Percentiles rank a stretch among this genome's conserved stretches.
Evolutionary conservation across 441 rosid genomes (phyloP).

Genomic region (Mallotus repandus): DNA sequence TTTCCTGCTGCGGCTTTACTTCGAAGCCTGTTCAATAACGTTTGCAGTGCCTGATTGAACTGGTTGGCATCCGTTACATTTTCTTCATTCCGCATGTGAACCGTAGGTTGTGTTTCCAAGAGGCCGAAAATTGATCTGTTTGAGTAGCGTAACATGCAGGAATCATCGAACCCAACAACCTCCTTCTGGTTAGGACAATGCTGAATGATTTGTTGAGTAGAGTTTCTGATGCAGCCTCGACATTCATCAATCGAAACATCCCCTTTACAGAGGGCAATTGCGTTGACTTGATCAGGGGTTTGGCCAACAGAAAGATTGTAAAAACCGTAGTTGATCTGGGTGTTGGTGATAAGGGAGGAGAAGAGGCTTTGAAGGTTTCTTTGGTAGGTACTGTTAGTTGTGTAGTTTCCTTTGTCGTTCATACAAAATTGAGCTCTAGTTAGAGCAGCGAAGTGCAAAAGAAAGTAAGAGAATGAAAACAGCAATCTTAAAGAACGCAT

Average conservation of each 20-base stretch:
- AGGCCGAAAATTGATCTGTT: constrained; percentile 24
- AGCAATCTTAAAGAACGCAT: neutral
- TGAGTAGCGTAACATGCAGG: constrained; percentile 54
- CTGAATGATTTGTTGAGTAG: constrained; percentile 28
- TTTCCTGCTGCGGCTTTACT: constrained; percentile 31
- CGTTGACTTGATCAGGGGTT: constrained; percentile 34
- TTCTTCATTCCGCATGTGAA: neutral
- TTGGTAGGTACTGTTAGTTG: constrained; percentile 40
- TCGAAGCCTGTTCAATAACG: constrained; percentile 30
- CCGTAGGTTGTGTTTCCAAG: constrained; percentile 7
- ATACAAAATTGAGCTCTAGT: constrained; percentile 8
- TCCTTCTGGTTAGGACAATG: constrained; percentile 49
- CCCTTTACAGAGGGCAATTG: constrained; percentile 54
- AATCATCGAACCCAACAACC: constrained; percentile 36
- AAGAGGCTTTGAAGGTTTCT: constrained; percentile 42
- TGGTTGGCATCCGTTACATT: constrained; percentile 28
- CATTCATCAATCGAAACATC: constrained; percentile 39
- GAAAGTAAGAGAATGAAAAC: constrained; percentile 1
- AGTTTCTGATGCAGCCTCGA: constrained; percentile 34
- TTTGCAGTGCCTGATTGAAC: constrained; percentile 36
- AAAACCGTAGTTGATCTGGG: constrained; percentile 37
- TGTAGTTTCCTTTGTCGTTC: constrained; percentile 36
- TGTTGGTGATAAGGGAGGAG: constrained; percentile 37
- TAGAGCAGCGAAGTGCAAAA: neutral
- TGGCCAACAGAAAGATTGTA: constrained; percentile 45